Percentiles rank a stretch among this genome's conserved stretches.
These are phyloP conservation scores for Phoma sp. DNA, from an alignment of 2,329 filamentous ascomycete species.

Conservation along the genomic window DNA sequence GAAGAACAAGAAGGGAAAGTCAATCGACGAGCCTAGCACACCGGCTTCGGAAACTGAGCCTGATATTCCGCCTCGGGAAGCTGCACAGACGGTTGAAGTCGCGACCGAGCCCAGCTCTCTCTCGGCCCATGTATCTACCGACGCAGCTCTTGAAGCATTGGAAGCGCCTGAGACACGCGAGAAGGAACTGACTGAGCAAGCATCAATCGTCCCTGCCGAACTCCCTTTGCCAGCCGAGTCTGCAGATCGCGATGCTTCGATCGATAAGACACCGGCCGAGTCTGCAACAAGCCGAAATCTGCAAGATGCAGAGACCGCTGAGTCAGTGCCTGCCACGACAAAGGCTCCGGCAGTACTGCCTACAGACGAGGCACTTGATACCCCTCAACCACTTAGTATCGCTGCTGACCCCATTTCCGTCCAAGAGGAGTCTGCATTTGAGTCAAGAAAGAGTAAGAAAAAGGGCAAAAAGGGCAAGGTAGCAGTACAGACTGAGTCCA, in stretches of 20 bases:
- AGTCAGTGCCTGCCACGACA: background rate
- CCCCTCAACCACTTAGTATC: background rate
- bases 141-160: background rate
- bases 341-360: background rate
- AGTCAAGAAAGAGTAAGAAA: slow-evolving; percentile 30
- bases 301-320: background rate
- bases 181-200: background rate
- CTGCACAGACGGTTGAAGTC: background rate
- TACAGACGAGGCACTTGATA: background rate
- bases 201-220: background rate
- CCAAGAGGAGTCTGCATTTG: slow-evolving; percentile 4
- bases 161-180: background rate
- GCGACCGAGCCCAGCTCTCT: background rate
- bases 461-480: slow-evolving; percentile 27
- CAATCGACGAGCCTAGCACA: slow-evolving; percentile 20
- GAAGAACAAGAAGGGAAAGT: slow-evolving; percentile 31
- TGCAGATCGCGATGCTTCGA: background rate
- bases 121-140: background rate
- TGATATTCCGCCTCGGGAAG: background rate
- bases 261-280: background rate
- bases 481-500: slow-evolving; percentile 15
- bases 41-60: slow-evolving; percentile 13
- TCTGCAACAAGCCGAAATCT: background rate
- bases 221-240: slow-evolving; percentile 4
- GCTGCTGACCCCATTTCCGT: background rate